phyloP scores from a whole-genome alignment of 2,329 filamentous ascomycete genomes.

The Waltergamsia citrina region DNA sequence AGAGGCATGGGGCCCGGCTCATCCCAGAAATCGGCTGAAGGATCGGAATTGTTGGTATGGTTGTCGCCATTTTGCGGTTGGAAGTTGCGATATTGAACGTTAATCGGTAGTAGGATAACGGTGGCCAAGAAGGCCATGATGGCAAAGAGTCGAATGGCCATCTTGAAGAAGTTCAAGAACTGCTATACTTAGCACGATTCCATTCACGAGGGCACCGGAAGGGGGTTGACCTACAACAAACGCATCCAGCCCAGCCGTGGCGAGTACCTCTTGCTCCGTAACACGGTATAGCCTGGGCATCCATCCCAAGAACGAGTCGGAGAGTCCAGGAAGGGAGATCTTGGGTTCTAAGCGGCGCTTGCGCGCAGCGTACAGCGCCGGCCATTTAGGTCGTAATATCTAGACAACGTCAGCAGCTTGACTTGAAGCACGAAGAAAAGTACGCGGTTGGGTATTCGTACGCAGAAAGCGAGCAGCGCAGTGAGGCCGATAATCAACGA shows the following conservation, averaged over 20 bases:
- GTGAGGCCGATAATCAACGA: slow-evolving; percentile 60
- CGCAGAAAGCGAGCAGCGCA: slow-evolving; percentile 70
- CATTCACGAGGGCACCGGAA: too few species aligned
- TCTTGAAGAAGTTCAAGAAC: slow-evolving; percentile 93
- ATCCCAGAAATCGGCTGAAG: slow-evolving; percentile 4
- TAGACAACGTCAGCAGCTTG: slow-evolving; percentile 28
- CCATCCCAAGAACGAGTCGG: slow-evolving; percentile 86
- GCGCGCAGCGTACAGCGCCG: slow-evolving; percentile 78
- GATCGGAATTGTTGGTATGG: slow-evolving; percentile 1
- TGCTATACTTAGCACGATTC: slow-evolving; percentile 7
- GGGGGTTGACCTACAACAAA: slow-evolving; percentile 58
- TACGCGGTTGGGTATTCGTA: too few species aligned
- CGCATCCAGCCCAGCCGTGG: slow-evolving; percentile 86
- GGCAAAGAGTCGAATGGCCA: slow-evolving; percentile 77
- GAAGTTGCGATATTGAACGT: slow-evolving; percentile 47
- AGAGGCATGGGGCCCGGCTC: slow-evolving; percentile 7
- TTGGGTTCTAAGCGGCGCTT: slow-evolving; percentile 60
- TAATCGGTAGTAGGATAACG: slow-evolving; percentile 76
- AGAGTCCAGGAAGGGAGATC: slow-evolving; percentile 63
- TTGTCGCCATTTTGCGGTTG: slow-evolving; percentile 2
- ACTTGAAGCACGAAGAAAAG: too few species aligned
- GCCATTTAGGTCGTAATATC: slow-evolving; percentile 86
- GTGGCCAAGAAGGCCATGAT: slow-evolving; percentile 75
- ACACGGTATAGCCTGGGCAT: slow-evolving; percentile 78
- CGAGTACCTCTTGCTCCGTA: slow-evolving; percentile 80